Conservation (phyloP, 768 basidiomycete species). For the Sistotremastrum suecicum region DNA sequence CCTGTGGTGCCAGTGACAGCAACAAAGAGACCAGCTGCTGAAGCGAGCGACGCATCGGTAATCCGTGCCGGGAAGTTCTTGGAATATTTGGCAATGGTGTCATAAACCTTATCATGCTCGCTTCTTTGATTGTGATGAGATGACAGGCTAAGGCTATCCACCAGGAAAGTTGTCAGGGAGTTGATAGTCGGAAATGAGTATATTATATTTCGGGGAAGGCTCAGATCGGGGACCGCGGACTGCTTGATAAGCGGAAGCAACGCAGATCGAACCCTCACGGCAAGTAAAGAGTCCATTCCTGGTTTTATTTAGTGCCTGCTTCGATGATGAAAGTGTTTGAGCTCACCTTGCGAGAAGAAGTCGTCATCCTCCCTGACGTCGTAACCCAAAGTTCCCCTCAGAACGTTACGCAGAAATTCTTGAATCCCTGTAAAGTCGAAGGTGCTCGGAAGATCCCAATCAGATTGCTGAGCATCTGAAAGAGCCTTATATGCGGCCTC, state of each 20-base stretch:
- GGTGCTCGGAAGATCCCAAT: neutral
- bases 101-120: neutral
- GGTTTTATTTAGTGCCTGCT: neutral
- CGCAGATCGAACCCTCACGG: neutral
- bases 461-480: neutral
- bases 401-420: neutral
- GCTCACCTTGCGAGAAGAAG: neutral
- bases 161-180: neutral
- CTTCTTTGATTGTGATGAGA: too few species aligned
- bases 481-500: neutral
- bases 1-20: conserved; percentile 2
- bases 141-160: neutral
- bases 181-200: conserved; percentile 2
- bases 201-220: neutral
- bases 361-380: neutral
- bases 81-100: conserved; percentile 2
- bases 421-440: neutral
- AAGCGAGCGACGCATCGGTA: neutral
- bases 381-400: neutral
- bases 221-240: neutral
- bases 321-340: neutral
- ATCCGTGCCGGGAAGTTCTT: conserved; percentile 1
- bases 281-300: conserved; percentile 1
- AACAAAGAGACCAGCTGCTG: neutral
- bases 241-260: neutral